Evolutionary conservation across 495 filamentous ascomycete genomes (phyloP).

Genomic region (Penicillium lagena): DNA sequence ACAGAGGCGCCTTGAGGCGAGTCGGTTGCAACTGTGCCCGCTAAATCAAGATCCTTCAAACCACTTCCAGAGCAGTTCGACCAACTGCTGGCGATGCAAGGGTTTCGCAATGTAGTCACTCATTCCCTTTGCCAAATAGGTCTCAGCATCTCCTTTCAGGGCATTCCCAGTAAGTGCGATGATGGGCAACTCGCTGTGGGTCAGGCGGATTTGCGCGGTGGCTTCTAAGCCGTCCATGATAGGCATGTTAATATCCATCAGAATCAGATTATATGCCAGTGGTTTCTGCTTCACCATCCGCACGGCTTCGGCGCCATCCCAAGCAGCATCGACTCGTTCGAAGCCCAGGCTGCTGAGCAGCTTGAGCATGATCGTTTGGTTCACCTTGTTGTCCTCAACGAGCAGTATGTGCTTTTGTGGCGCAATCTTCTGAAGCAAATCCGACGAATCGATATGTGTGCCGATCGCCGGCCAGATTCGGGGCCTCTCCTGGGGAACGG

Average conservation of each 20-base stretch:
- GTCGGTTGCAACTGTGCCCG: no score
- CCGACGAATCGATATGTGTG: conserved; percentile 6
- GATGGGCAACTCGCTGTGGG: conserved; percentile 48
- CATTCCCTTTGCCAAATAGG: conserved; percentile 55
- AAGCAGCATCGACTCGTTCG: conserved; percentile 43
- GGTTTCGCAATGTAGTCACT: conserved; percentile 59
- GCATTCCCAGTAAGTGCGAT: conserved; percentile 62
- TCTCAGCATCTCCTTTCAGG: conserved; percentile 52
- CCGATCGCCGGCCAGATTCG: not conserved
- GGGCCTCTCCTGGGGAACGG: not conserved
- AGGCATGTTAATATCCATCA: conserved; percentile 69
- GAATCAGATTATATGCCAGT: conserved; percentile 45
- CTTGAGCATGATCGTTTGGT: conserved; percentile 57
- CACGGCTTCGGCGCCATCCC: conserved; percentile 53
- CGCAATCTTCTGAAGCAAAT: conserved; percentile 22
- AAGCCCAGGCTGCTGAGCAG: conserved; percentile 50
- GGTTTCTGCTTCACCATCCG: conserved; percentile 43
- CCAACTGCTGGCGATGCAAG: conserved; percentile 40
- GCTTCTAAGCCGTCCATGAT: conserved; percentile 62
- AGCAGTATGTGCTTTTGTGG: conserved; percentile 45
- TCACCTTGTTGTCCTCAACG: conserved; percentile 57
- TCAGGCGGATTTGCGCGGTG: conserved; percentile 53
- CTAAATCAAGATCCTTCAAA: not conserved
- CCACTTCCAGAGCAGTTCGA: conserved; percentile 32
- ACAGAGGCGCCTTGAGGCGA: no score